Evolutionary conservation across 148 eudicot genomes (phyloP).

Genomic region (Fagopyrum esculentum): DNA sequence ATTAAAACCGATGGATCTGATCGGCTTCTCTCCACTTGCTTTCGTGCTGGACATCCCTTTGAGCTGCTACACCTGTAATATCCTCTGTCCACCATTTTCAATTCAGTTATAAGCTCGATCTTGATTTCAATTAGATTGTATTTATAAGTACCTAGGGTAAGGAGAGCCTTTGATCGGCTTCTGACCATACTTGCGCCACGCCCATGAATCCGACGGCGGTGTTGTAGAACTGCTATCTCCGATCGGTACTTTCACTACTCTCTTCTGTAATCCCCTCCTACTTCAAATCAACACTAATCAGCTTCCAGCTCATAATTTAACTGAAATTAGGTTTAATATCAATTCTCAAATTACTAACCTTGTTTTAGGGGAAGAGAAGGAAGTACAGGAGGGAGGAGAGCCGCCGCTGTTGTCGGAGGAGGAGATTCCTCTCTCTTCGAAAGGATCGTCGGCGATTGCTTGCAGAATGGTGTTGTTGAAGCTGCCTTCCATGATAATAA

Average conservation of each 20-base stretch:
- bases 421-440: constrained; percentile 3
- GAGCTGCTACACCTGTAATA: constrained; percentile 17
- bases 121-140: no score
- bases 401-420: constrained; percentile 11
- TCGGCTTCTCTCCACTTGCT: constrained; percentile 17
- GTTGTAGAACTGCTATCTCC: constrained; percentile 2
- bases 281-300: not conserved
- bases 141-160: not conserved
- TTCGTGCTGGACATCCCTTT: constrained; percentile 14
- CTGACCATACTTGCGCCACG: constrained; percentile 17
- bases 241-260: constrained; percentile 9
- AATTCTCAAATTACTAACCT: not conserved
- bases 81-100: not conserved
- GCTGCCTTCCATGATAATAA: not conserved
- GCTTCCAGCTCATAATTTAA: not conserved
- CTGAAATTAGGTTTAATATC: not conserved
- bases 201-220: constrained; percentile 13
- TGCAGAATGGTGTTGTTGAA: not conserved
- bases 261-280: constrained; percentile 9
- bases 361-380: constrained; percentile 6
- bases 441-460: not conserved
- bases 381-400: not conserved
- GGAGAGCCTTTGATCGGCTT: constrained; percentile 18
- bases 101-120: no score
- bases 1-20: constrained; percentile 7